A percentile compares a stretch with the other conserved stretches of the same genome.
Evolutionary conservation across 306 rosid species (phyloP).

Genomic region (Lagenaria siceraria): DNA sequence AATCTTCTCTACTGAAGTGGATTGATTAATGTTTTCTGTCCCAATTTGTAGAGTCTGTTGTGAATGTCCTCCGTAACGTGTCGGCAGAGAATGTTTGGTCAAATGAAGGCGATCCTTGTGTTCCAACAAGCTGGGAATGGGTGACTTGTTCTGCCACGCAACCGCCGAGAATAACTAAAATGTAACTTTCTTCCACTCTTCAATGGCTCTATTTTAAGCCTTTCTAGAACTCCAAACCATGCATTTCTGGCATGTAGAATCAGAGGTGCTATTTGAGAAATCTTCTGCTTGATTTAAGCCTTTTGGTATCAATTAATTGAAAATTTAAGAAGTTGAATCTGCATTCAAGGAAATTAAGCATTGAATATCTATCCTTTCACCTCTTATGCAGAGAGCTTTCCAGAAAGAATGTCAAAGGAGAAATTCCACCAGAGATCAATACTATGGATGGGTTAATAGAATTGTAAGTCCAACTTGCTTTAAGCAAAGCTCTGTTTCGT

Average conservation of each 20-base stretch:
- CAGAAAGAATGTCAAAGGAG: constrained; percentile 48
- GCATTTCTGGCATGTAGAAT: not conserved
- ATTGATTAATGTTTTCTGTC: constrained; percentile 18
- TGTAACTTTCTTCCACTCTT: constrained; percentile 37
- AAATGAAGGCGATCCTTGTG: constrained; percentile 83
- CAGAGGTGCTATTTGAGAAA: not conserved
- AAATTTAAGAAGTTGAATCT: not conserved
- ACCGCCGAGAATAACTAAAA: constrained; percentile 55
- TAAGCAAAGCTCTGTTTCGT: not conserved
- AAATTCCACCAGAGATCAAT: constrained; percentile 57
- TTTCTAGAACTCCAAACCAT: not conserved
- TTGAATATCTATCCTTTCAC: not conserved
- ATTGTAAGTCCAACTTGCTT: constrained; percentile 46
- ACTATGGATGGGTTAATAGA: constrained; percentile 61
- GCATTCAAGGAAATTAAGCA: not conserved
- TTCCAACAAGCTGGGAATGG: constrained; percentile 88
- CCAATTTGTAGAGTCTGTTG: constrained; percentile 35
- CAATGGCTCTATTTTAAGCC: not conserved
- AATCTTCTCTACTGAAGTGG: constrained; percentile 5
- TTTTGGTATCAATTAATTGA: not conserved
- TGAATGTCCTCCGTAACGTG: constrained; percentile 34
- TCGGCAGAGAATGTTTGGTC: constrained; percentile 31
- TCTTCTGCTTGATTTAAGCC: not conserved
- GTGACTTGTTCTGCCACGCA: constrained; percentile 47
- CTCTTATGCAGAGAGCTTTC: constrained; percentile 44